These are phyloP conservation scores for Hevea brasiliensis DNA, from an alignment of 345 rosid genomes.

Conservation along the genomic window DNA sequence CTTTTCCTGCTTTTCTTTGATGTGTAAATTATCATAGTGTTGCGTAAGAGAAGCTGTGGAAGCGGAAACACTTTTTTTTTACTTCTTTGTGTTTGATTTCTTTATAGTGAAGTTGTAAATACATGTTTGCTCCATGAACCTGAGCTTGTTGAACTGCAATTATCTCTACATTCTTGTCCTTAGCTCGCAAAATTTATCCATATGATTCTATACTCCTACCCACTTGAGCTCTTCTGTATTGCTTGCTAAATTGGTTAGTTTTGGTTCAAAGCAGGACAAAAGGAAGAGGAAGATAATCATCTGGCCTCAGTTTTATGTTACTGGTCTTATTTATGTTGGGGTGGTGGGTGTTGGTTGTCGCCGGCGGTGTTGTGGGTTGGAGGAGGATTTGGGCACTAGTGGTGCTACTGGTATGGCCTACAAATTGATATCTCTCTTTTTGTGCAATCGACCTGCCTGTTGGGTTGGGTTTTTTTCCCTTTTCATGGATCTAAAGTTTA, in stretches of 20 bases:
- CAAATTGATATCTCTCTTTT: too few species aligned
- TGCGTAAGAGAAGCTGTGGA: not conserved
- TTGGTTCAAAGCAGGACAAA: too few species aligned
- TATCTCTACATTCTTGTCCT: not conserved
- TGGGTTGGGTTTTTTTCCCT: too few species aligned
- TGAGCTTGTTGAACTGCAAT: not conserved
- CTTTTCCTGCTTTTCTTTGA: conserved; percentile 1
- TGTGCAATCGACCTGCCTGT: too few species aligned
- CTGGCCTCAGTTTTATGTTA: not conserved
- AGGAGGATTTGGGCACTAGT: not conserved
- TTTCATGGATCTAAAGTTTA: too few species aligned
- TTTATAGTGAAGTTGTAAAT: conserved; percentile 18
- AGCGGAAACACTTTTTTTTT: not conserved
- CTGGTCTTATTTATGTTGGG: not conserved
- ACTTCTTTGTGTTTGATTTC: not conserved
- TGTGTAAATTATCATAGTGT: conserved; percentile 11
- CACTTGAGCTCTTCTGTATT: too few species aligned
- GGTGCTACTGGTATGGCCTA: too few species aligned
- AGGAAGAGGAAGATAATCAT: too few species aligned
- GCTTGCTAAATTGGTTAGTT: too few species aligned
- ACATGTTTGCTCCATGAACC: conserved; percentile 3
- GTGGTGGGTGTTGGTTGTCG: too few species aligned
- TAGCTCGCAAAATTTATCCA: not conserved
- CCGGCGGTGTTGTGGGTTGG: too few species aligned
- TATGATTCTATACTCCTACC: too few species aligned